Base-by-base conservation (phyloP, 2,329 filamentous ascomycete species). In the Lachnellula arida region DNA sequence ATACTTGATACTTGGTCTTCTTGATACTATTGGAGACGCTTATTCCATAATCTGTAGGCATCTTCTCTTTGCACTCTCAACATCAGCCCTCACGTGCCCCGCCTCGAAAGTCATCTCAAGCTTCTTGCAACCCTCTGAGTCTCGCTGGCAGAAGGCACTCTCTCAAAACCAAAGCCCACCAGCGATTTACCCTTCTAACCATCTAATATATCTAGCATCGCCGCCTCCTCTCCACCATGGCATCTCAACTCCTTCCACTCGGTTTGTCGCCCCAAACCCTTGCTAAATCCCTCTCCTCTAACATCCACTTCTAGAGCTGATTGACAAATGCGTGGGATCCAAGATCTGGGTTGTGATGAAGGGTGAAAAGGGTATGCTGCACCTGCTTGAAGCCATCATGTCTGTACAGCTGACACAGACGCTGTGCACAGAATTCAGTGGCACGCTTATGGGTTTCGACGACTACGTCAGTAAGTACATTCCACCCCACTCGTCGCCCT, bases 321-420 rank as follows among this genome's bases (percentile, higher is more conserved):
- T 99, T 74, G 94, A 99, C 79, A 97, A 97, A 76, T 99, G 94
- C 72, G 92, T 99, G 63, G 94, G 94, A 60, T 97, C 92, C 53
- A 88, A 88, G 68, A 97, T 99, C 73, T 97, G 93, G 92, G 92
- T 99, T 61, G 85, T 99, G 68, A 99, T 99, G 94, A 99, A 99
- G 76, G 91, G 92, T 64, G 94, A 97, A 72, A 97, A 97, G 79
- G 94, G 94, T 96, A 75, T 37, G 72, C 59, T 47, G 47, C 53
- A 28, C 28, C 44, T 46, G 25, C 47, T n/a, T 54, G 5, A 15
- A 46, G 12, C 35, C 28, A 40, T 46, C n/a, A 6, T 15, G 37
- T 17, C 14, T 17, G 14, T n/a, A 39, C n/a, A 44, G n/a, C 17
- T 15, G 7, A 19, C 40, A 17, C 23, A n/a, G n/a, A n/a, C n/a